A percentile compares a stretch with the other conserved stretches of the same genome.
Evolutionary conservation across 2,329 filamentous ascomycete genomes (phyloP).

Genomic region (Ophiocordyceps camponoti-rufipedis): DNA sequence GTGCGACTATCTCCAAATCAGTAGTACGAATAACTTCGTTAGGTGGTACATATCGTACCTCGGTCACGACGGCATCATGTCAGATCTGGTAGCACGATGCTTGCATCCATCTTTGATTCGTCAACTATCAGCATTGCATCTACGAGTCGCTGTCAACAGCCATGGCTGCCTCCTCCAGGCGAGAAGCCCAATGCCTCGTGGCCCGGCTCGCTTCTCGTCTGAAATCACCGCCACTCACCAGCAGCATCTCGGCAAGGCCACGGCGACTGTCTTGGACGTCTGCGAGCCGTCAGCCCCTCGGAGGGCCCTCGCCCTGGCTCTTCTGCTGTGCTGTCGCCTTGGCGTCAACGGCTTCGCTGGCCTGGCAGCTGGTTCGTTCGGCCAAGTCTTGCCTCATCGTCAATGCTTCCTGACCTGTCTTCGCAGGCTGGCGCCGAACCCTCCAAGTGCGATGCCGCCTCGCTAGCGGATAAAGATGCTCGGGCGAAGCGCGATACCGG

Average conservation of each 20-base stretch:
- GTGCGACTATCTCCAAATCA: too few species aligned
- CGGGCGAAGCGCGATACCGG: conserved; percentile 53
- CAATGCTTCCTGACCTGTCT: conserved; percentile 2
- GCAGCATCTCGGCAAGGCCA: conserved; percentile 1
- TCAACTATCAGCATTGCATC: too few species aligned
- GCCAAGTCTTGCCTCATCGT: conserved; percentile 1
- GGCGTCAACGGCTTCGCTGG: conserved; percentile 31
- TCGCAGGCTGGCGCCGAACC: conserved; percentile 22
- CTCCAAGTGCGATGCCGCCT: conserved; percentile 38
- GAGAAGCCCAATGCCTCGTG: conserved; percentile 12
- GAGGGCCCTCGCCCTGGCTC: conserved; percentile 5
- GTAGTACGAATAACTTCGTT: too few species aligned
- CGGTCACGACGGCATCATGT: too few species aligned
- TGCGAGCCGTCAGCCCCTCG: conserved; percentile 4
- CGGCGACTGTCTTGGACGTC: conserved; percentile 11
- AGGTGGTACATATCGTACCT: too few species aligned
- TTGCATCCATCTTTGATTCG: too few species aligned
- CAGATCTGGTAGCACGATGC: too few species aligned
- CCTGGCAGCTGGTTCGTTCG: conserved; percentile 38
- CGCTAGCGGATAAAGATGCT: conserved; percentile 72
- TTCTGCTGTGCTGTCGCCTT: conserved; percentile 18
- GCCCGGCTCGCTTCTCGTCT: conserved; percentile 10
- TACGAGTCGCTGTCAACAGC: too few species aligned
- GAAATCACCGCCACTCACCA: conserved; percentile 3
- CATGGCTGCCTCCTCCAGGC: conserved; percentile 12